Evolutionary conservation across 257 asterid species (phyloP).

Genomic region (Przewalskia tangutica): DNA sequence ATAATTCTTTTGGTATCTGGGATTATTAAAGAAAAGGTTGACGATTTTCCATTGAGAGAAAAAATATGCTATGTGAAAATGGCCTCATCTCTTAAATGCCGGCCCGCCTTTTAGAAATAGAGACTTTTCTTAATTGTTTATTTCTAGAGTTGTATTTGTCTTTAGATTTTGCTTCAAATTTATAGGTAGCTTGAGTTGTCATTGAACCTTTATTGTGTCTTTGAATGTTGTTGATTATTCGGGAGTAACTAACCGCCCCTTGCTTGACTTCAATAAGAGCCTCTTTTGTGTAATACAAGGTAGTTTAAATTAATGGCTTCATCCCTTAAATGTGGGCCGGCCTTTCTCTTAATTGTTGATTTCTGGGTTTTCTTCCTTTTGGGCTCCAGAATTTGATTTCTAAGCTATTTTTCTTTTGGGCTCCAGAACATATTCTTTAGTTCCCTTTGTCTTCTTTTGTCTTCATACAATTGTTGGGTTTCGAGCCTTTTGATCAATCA

Average conservation of each 20-base stretch:
- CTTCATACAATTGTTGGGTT: background rate
- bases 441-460: background rate
- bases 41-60: background rate
- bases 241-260: too few relatives aligned
- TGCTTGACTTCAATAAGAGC: background rate
- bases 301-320: background rate
- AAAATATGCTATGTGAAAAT: background rate
- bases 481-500: background rate
- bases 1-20: background rate
- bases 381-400: background rate
- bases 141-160: background rate
- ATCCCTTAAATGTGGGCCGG: background rate
- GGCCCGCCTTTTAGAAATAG: background rate
- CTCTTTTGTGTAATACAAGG: background rate
- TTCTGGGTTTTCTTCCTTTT: background rate
- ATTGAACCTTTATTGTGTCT: background rate
- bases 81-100: background rate
- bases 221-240: background rate
- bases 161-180: background rate
- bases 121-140: background rate
- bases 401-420: background rate
- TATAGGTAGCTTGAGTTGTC: background rate
- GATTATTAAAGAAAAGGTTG: background rate
- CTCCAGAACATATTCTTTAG: background rate
- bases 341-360: background rate